These are phyloP conservation scores for Calonectria hongkongensis DNA, from an alignment of 2,329 filamentous ascomycete genomes.

Conservation along the genomic window DNA sequence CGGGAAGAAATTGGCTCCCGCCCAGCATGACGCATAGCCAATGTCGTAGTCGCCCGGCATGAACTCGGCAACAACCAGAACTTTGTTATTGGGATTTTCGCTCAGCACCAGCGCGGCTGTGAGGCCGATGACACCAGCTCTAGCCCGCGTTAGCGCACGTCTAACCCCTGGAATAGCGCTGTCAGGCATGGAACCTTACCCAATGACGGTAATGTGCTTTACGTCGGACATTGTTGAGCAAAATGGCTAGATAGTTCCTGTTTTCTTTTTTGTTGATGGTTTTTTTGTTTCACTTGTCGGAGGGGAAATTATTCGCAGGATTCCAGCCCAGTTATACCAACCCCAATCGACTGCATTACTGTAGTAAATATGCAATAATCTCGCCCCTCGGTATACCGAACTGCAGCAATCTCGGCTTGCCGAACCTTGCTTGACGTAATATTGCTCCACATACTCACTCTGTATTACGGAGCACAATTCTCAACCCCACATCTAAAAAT, in stretches of 20 bases:
- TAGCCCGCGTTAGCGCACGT: constrained; percentile 22
- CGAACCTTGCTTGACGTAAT: constrained; percentile 21
- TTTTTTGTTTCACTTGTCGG: too few relatives aligned
- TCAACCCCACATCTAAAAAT: not conserved
- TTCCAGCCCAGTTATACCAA: not conserved
- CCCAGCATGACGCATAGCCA: constrained; percentile 92
- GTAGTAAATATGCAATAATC: not conserved
- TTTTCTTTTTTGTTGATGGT: too few relatives aligned
- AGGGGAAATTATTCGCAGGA: not conserved
- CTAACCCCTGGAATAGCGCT: not conserved
- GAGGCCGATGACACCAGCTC: constrained; percentile 26
- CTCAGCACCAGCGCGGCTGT: constrained; percentile 25
- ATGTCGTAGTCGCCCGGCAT: constrained; percentile 62
- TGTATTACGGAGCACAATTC: not conserved
- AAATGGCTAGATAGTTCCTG: not conserved
- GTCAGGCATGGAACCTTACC: constrained; percentile 12
- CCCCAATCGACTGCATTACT: not conserved
- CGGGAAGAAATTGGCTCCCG: constrained; percentile 87
- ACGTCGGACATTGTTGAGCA: constrained; percentile 1
- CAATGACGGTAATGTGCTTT: constrained; percentile 21
- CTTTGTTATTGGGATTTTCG: constrained; percentile 12
- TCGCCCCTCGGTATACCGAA: constrained; percentile 1
- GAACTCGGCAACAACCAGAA: constrained; percentile 24
- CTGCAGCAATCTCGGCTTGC: not conserved
- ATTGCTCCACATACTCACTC: not conserved